These are phyloP conservation scores for Mitragyna speciosa DNA, from an alignment of 257 asterid genomes.

Conservation along the genomic window DNA sequence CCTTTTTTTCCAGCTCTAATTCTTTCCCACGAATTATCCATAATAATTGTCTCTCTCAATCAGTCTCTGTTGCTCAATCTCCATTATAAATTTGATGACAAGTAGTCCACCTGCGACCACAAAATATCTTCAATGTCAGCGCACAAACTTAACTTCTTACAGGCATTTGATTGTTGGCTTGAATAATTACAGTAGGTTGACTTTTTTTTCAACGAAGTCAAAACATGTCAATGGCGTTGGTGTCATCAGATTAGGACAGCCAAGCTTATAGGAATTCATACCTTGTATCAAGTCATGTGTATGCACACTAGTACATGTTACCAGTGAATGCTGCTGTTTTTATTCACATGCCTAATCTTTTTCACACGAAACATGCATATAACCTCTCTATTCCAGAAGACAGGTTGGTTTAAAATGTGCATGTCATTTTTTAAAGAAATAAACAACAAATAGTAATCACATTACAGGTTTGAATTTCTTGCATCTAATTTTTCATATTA, in stretches of 20 bases:
- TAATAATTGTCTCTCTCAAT: neutral
- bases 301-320: neutral
- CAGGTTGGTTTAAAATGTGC: neutral
- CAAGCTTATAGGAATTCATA: neutral
- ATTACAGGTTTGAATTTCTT: too few species aligned
- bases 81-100: slow-evolving; percentile 19
- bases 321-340: neutral
- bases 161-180: neutral
- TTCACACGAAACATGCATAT: neutral
- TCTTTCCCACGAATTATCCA: slow-evolving; percentile 13
- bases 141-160: neutral
- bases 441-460: neutral
- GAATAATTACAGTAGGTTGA: neutral
- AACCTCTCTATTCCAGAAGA: neutral
- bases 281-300: too few species aligned
- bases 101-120: slow-evolving; percentile 6
- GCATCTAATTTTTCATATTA: too few species aligned
- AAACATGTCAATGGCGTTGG: neutral
- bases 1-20: slow-evolving; percentile 7
- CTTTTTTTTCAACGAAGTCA: neutral
- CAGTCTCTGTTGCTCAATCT: neutral
- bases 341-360: neutral
- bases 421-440: neutral
- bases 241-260: neutral
- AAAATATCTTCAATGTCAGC: neutral